These are phyloP conservation scores for Colletotrichum zoysiae DNA, from an alignment of 2,329 filamentous ascomycete genomes.

Conservation along the genomic window DNA sequence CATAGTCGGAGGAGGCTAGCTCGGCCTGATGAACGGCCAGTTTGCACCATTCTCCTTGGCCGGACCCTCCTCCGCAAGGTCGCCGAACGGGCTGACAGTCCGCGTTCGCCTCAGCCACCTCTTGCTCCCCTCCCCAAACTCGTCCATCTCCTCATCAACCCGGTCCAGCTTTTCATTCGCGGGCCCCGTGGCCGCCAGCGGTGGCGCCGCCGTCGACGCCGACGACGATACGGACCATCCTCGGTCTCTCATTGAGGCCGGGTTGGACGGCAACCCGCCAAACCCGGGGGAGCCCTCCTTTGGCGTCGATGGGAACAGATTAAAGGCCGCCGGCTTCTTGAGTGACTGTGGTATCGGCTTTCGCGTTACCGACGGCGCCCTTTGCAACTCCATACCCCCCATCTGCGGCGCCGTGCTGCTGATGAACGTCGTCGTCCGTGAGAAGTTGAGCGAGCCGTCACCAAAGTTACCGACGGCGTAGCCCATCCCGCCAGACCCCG, in stretches of 20 bases:
- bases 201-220: not conserved
- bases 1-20: slow-evolving; percentile 6
- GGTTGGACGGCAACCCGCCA: slow-evolving; percentile 18
- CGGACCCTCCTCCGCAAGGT: slow-evolving; percentile 44
- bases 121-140: slow-evolving; percentile 41
- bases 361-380: slow-evolving; percentile 24
- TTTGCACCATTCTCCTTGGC: slow-evolving; percentile 15
- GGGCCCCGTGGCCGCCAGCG: not conserved
- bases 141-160: slow-evolving; percentile 39
- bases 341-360: slow-evolving; percentile 33
- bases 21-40: slow-evolving; percentile 36
- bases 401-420: slow-evolving; percentile 22
- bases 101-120: slow-evolving; percentile 50
- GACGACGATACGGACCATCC: not conserved
- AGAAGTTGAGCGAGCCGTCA: slow-evolving; percentile 33
- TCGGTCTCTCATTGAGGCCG: slow-evolving; percentile 10
- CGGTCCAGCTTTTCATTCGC: slow-evolving; percentile 23
- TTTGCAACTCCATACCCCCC: slow-evolving; percentile 3
- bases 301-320: slow-evolving; percentile 30
- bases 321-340: slow-evolving; percentile 25
- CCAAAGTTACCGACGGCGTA: slow-evolving; percentile 31
- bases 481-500: slow-evolving; percentile 22
- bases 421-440: slow-evolving; percentile 25
- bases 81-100: slow-evolving; percentile 52
- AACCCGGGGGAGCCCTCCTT: slow-evolving; percentile 16